phyloP scores from a whole-genome alignment of 2,329 filamentous ascomycete species.

The Pseudogymnoascus sp. region DNA sequence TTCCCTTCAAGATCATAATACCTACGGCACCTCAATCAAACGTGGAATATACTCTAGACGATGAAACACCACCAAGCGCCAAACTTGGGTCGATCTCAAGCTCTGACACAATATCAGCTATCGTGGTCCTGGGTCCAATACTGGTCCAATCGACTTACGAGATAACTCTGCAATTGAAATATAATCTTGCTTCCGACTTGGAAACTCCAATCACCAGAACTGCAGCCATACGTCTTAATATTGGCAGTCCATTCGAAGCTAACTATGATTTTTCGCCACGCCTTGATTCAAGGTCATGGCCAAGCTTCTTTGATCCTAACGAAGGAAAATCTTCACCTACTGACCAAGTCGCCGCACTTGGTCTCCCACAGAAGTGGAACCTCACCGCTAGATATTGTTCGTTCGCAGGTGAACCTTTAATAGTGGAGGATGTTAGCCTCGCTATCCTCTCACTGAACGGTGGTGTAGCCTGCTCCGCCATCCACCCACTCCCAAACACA shows the following conservation, averaged over 20 bases:
- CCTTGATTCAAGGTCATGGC: constrained; percentile 73
- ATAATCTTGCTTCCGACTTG: constrained; percentile 70
- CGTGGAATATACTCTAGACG: not conserved
- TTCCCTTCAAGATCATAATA: constrained; percentile 31
- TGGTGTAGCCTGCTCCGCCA: constrained; percentile 50
- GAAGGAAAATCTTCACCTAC: constrained; percentile 5
- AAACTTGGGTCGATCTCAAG: constrained; percentile 35
- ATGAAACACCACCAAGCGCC: constrained; percentile 14
- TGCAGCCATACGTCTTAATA: constrained; percentile 58
- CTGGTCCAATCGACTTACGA: constrained; percentile 51
- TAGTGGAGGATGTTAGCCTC: constrained; percentile 58
- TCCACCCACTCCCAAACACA: constrained; percentile 30
- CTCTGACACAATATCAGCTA: constrained; percentile 36
- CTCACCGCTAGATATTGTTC: constrained; percentile 67
- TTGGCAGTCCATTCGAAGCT: constrained; percentile 82
- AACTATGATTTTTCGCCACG: constrained; percentile 81
- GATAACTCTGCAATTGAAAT: constrained; percentile 64
- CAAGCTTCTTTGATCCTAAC: constrained; percentile 69
- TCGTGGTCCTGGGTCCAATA: constrained; percentile 44
- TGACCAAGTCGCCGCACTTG: constrained; percentile 36
- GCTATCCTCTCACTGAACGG: constrained; percentile 53
- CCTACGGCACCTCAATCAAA: not conserved
- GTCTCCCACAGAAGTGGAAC: constrained; percentile 74
- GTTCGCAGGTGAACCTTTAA: constrained; percentile 58
- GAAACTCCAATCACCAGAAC: constrained; percentile 75